phyloP scores from a whole-genome alignment of 331 rosid genomes.

The Arachis monticola region DNA sequence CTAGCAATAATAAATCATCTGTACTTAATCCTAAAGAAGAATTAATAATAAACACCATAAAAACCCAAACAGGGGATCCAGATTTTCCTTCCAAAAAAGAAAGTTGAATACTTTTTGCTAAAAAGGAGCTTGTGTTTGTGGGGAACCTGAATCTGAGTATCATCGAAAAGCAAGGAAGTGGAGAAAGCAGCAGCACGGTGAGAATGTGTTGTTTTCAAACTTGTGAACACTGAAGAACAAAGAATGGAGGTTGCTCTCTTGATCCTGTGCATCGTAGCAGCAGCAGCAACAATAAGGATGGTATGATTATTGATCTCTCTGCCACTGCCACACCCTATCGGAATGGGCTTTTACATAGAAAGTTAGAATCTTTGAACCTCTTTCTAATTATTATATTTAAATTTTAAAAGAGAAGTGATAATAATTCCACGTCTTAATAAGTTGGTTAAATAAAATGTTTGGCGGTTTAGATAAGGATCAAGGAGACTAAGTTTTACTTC shows the following conservation, averaged over 20 bases:
- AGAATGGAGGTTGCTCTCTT: conserved; percentile 48
- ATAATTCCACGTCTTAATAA: not conserved
- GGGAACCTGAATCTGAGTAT: conserved; percentile 85
- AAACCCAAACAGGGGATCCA: conserved; percentile 16
- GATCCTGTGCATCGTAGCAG: conserved; percentile 61
- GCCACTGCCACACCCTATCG: not conserved
- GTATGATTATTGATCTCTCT: not conserved
- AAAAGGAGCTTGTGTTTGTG: not conserved
- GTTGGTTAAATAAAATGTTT: too few species aligned
- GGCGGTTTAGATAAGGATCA: conserved; percentile 23
- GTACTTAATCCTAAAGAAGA: conserved; percentile 5
- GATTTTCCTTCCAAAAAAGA: not conserved
- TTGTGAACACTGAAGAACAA: conserved; percentile 45
- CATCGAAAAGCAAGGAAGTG: conserved; percentile 82
- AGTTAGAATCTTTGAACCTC: not conserved
- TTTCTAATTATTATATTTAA: not conserved
- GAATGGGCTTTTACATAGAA: not conserved
- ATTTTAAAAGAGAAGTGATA: not conserved
- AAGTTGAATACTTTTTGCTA: not conserved
- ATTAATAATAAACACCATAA: not conserved
- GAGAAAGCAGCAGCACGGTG: conserved; percentile 63
- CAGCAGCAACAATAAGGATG: not conserved
- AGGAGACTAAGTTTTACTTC: not conserved
- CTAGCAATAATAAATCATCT: not conserved
- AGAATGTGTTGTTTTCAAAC: conserved; percentile 19